Conservation (phyloP, 768 basidiomycete genomes). For the Rhizopogon roseolus region DNA sequence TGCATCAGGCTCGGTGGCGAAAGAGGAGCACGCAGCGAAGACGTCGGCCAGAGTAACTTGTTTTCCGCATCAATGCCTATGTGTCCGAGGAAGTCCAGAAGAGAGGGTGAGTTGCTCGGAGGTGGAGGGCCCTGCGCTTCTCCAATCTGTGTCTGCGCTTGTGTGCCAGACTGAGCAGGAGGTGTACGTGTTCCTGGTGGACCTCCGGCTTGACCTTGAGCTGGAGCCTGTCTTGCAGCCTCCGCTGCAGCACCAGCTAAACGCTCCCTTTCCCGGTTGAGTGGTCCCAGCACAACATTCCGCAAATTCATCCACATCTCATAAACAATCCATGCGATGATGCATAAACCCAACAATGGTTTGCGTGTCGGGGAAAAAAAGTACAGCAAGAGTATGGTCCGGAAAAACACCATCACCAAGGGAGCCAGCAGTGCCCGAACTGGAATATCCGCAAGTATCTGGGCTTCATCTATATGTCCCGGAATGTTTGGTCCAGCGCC, state of each 20-base stretch:
- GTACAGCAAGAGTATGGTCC: slow-evolving; percentile 65
- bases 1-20: slow-evolving; percentile 45
- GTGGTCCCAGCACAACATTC: slow-evolving; percentile 34
- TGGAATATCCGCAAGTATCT: slow-evolving; percentile 48
- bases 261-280: slow-evolving; percentile 28
- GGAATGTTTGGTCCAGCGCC: slow-evolving; percentile 13
- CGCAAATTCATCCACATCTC: slow-evolving; percentile 73
- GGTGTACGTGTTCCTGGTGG: slow-evolving; percentile 18
- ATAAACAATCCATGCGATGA: slow-evolving; percentile 67
- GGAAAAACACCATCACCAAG: slow-evolving; percentile 60
- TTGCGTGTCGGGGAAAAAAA: slow-evolving; percentile 74
- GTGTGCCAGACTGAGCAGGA: slow-evolving; percentile 11
- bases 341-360: slow-evolving; percentile 61
- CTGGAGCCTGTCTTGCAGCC: slow-evolving; percentile 14
- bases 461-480: slow-evolving; percentile 23
- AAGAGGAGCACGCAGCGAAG: slow-evolving; percentile 9
- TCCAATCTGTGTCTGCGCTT: slow-evolving; percentile 9
- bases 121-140: slow-evolving; percentile 23
- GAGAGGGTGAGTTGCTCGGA: slow-evolving; percentile 25
- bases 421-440: slow-evolving; percentile 67
- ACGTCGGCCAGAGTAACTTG: slow-evolving; percentile 35
- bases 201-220: slow-evolving; percentile 14
- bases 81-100: slow-evolving; percentile 51
- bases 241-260: slow-evolving; percentile 15
- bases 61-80: slow-evolving; percentile 57